Conservation (phyloP, 2,329 filamentous ascomycete species). For the Calonectria honghensis region DNA sequence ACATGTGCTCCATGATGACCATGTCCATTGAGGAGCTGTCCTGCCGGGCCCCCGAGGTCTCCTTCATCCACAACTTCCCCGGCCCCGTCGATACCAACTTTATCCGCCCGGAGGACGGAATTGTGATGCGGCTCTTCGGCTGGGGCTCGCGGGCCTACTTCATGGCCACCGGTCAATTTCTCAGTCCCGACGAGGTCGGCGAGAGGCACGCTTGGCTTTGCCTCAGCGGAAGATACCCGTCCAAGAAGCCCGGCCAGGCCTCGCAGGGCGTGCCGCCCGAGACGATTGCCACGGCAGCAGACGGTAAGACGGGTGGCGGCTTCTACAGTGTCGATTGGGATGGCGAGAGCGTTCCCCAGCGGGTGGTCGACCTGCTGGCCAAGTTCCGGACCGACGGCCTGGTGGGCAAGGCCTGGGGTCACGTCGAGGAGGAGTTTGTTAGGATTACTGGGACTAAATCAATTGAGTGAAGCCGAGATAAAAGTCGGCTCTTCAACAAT, state of each 20-base stretch:
- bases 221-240: slow-evolving; percentile 47
- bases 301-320: slow-evolving; percentile 49
- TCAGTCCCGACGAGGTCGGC: slow-evolving; percentile 49
- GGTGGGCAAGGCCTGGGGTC: slow-evolving; percentile 50
- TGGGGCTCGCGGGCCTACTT: slow-evolving; percentile 40
- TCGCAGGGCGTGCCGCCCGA: slow-evolving; percentile 15
- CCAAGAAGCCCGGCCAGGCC: slow-evolving; percentile 5
- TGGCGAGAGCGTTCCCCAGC: slow-evolving; percentile 46
- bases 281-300: slow-evolving; percentile 41
- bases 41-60: slow-evolving; percentile 48
- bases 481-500: neutral
- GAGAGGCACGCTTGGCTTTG: slow-evolving; percentile 54
- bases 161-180: slow-evolving; percentile 34
- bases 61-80: slow-evolving; percentile 58
- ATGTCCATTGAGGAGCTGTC: slow-evolving; percentile 53
- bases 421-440: slow-evolving; percentile 52
- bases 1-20: slow-evolving; percentile 51
- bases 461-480: neutral
- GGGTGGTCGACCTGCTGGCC: slow-evolving; percentile 42
- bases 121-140: slow-evolving; percentile 45
- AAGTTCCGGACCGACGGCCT: slow-evolving; percentile 45
- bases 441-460: slow-evolving; percentile 43
- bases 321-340: slow-evolving; percentile 52
- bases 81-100: slow-evolving; percentile 55
- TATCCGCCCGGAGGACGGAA: slow-evolving; percentile 47